phyloP scores from a whole-genome alignment of 2,329 filamentous ascomycete genomes.

The Fusarium sp. region DNA sequence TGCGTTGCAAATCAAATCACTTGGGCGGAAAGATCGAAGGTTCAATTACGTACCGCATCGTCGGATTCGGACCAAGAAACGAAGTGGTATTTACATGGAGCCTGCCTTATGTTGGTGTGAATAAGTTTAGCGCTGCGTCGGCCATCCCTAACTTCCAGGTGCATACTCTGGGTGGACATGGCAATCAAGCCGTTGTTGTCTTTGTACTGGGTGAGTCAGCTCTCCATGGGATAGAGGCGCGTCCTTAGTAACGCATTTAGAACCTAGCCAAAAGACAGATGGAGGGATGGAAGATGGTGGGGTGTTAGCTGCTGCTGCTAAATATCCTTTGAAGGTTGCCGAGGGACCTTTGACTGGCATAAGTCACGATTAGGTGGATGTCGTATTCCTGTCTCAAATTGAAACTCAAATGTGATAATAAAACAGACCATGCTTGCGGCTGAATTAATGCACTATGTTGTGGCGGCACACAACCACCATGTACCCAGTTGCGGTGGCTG shows the following conservation, averaged over 20 bases:
- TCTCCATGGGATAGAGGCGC: no score
- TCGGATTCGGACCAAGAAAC: background rate
- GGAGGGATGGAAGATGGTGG: background rate
- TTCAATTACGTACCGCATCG: conserved; percentile 9
- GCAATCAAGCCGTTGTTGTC: conserved; percentile 18
- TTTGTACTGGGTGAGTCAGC: conserved; percentile 24
- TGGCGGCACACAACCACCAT: background rate
- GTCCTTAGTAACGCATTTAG: background rate
- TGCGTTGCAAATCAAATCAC: conserved; percentile 23
- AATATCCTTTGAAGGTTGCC: background rate
- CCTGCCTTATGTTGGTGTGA: conserved; percentile 9
- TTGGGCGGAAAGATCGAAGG: conserved; percentile 6
- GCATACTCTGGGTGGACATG: conserved; percentile 3
- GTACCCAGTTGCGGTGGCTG: background rate
- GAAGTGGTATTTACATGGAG: conserved; percentile 15
- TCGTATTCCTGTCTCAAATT: background rate
- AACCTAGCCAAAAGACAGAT: background rate
- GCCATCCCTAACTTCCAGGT: conserved; percentile 7
- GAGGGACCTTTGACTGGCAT: background rate
- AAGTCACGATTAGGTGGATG: background rate
- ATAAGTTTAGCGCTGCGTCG: background rate
- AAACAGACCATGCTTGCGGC: background rate
- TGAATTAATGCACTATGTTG: background rate
- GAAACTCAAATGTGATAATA: background rate
- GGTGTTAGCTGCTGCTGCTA: background rate